Evolutionary conservation across 176 grass and related monocot species (phyloP).

Genomic region (Urochloa ruziziensis): DNA sequence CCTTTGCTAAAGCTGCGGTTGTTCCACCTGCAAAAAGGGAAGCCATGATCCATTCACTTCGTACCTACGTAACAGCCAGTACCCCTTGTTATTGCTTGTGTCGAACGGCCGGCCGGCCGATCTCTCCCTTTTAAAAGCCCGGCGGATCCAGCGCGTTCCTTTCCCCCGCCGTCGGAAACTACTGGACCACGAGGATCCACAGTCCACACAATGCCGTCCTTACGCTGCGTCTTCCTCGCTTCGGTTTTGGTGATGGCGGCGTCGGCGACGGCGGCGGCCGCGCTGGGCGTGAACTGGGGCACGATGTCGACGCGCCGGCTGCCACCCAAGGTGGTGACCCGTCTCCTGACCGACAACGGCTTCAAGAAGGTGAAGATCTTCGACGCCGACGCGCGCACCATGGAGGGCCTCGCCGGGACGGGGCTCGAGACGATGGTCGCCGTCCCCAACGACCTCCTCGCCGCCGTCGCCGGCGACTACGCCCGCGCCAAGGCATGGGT

Average conservation of each 20-base stretch:
- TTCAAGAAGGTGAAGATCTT: constrained; percentile 81
- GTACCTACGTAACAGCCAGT: neutral
- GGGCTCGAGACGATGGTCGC: constrained; percentile 79
- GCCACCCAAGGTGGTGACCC: constrained; percentile 46
- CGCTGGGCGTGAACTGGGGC: constrained; percentile 78
- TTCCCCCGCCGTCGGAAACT: neutral
- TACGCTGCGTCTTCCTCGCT: neutral
- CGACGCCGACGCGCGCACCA: constrained; percentile 50
- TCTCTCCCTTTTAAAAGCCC: constrained; percentile 18
- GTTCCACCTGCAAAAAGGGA: constrained; percentile 19
- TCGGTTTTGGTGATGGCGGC: neutral
- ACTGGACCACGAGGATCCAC: neutral
- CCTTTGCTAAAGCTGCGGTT: neutral
- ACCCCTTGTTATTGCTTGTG: neutral
- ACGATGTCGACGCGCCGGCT: constrained; percentile 62
- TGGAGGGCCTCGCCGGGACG: constrained; percentile 53
- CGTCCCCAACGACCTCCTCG: constrained; percentile 68
- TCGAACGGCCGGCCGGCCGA: neutral
- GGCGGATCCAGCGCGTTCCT: neutral
- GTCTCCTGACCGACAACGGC: constrained; percentile 59
- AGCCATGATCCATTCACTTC: constrained; percentile 12
- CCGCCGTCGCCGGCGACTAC: constrained; percentile 48
- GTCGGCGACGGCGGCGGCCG: neutral
- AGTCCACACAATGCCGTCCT: neutral
- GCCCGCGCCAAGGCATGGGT: constrained; percentile 53